Base-by-base conservation (phyloP, 2,329 filamentous ascomycete genomes). In the Shiraia bambusicola region DNA sequence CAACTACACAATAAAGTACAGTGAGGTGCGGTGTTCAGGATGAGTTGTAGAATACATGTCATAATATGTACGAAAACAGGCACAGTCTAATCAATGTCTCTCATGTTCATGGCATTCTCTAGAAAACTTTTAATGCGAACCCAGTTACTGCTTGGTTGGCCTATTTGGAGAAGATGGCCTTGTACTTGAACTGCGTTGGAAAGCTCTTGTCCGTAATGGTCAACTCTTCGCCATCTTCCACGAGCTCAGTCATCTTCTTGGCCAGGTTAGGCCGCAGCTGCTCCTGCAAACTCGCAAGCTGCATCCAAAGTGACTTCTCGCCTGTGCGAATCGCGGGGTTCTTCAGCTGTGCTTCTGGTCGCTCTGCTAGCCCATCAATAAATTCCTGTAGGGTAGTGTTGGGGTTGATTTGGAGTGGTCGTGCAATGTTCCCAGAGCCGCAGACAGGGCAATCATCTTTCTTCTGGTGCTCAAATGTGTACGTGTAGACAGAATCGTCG, bases 361-460 rank as follows among this genome's bases (percentile, higher is more conserved):
- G 81, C 58, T 87, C 81, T 2, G 88, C 87, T 30, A 98, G 76
- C 26, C 84, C 86, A 34, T 95, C 90, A 17, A 97, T 80, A 43
- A 97, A 87, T 24, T 94, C 88, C 54, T 86, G 80, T 26, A 98
- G 75, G 0, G 88, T 95, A 61, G 76, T 76, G 29, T 81, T 78
- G 0, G 85, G 79, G 58, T 90, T 80, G 16, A 94, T 80, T 2
- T 79, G 72, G 11, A 97, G 76, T 17, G 86, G 84, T 37, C 88
- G 86, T 3, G 93, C 83, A 43, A 88, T 72, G 38, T 88, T 87
- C 6, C 58, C 62, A 7, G 55, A 50, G 13, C 92, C 91, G 63
- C 93, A 98, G 6, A 97, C 93, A 2, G 93, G 90, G 53, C 93
- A 98, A 69, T 97, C 93, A 12, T 86, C 80, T 69, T 96, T 97